Evolutionary conservation across 345 rosid species (phyloP).

Genomic region (Punica granatum): DNA sequence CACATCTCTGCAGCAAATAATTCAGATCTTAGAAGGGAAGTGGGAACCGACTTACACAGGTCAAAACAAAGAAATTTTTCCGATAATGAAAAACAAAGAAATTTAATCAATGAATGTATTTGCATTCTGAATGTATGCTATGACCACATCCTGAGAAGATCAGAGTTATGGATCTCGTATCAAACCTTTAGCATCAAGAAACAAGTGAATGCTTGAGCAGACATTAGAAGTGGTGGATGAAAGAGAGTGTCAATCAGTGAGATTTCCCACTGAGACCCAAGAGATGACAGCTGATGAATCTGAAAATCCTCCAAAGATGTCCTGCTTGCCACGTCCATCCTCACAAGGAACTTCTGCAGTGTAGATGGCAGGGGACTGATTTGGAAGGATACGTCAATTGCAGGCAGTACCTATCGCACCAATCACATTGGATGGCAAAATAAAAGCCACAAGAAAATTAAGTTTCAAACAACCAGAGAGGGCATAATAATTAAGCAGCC

Average conservation of each 20-base stretch:
- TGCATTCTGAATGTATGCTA: background rate
- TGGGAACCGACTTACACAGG: background rate
- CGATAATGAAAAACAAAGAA: background rate
- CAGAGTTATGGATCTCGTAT: background rate
- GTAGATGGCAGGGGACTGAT: constrained; percentile 75
- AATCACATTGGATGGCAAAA: constrained; percentile 3
- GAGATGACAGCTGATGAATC: constrained; percentile 68
- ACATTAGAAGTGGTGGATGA: constrained; percentile 50
- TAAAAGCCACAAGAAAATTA: background rate
- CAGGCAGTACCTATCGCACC: constrained; percentile 56
- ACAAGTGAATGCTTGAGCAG: constrained; percentile 83
- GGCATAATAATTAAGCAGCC: background rate
- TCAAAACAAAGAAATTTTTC: background rate
- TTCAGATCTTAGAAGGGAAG: background rate
- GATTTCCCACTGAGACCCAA: constrained; percentile 78
- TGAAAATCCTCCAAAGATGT: constrained; percentile 65
- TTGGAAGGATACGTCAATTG: constrained; percentile 65
- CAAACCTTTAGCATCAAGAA: constrained; percentile 79
- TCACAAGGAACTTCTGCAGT: constrained; percentile 76
- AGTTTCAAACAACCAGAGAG: background rate
- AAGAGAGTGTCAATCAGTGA: constrained; percentile 59
- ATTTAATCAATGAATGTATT: background rate
- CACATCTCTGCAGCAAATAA: constrained; percentile 28
- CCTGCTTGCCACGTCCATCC: constrained; percentile 73
- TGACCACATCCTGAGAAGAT: background rate